Evolutionary conservation across 345 rosid genomes (phyloP), one percentile per base, ranked within the genome.

Genomic region (Rhizophora apiculata): DNA sequence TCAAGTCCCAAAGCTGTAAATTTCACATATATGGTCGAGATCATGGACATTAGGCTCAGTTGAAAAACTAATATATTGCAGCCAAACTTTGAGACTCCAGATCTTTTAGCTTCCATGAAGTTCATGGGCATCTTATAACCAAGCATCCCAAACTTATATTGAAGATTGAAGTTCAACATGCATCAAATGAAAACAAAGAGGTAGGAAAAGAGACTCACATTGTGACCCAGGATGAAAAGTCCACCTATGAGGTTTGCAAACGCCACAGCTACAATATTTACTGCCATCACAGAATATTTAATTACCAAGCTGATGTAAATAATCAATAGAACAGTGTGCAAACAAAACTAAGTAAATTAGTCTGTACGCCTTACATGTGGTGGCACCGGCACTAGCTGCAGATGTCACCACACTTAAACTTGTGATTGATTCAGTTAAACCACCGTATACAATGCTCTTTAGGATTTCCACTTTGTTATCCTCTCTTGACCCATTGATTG

Each of bases 361-460:
- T 34, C 37, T 34, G 37, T 34, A 34, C 10, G 37, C 37, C 78
- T 68, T 74, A 74, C 78, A 30, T 8, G 70, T 64, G 24, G 59
- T 19, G 15, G 70, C 65, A 49, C 52, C 70, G 26, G 70, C 65
- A 64, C 74, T 37, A 32, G 70, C 74, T 32, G 78, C 78, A 69
- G 78, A 69, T 48, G 67, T 63, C 65, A 75, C 78, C 19, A 69
- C 55, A 27, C 51, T 39, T 51, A 75, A 62, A 65, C 78, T 64
- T 49, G 67, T 59, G 53, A 75, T 60, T 34, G 73, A 69, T 69
- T 69, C 78, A 32, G 16, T 37, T 18, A 75, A 69, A 31, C 78
- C 78, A 39, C 78, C 74, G n/a, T 64, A 75, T 1, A 69, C 74
- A 32, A 64, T 75, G 74, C 74, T 69, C 71, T 75, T 75, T n/a